phyloP scores from a whole-genome alignment of 2,329 filamentous ascomycete species.

The Diplodia sapinea region DNA sequence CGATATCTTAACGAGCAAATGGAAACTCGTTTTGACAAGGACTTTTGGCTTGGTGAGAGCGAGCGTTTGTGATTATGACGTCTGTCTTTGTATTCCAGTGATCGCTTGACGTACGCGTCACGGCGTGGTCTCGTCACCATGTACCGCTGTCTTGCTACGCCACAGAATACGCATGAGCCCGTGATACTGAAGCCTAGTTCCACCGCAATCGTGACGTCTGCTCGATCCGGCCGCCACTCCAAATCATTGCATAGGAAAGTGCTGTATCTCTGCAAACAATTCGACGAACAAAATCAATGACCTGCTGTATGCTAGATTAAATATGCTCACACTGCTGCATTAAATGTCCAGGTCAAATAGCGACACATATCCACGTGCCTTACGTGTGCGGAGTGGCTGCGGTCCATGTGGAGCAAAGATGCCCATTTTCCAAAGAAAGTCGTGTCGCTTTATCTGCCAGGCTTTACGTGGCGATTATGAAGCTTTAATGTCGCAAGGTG shows the following conservation, averaged over 20 bases:
- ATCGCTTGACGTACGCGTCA: neutral
- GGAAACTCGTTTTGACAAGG: neutral
- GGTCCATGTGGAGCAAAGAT: too few relatives aligned
- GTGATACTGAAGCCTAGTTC: neutral
- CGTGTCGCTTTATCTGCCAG: too few relatives aligned
- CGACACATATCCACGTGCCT: too few relatives aligned
- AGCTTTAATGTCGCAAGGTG: too few relatives aligned
- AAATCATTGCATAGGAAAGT: neutral
- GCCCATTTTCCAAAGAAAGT: too few relatives aligned
- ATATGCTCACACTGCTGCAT: too few relatives aligned
- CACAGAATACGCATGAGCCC: neutral
- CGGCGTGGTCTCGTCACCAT: too few relatives aligned
- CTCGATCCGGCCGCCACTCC: neutral
- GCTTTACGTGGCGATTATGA: too few relatives aligned
- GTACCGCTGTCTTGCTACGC: neutral
- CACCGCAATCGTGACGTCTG: neutral
- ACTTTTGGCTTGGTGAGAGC: neutral
- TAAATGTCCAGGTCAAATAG: too few relatives aligned
- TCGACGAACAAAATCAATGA: neutral
- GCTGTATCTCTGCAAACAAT: neutral
- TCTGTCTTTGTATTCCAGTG: neutral
- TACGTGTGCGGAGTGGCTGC: too few relatives aligned
- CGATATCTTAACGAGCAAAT: neutral
- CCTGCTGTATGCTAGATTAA: too few relatives aligned
- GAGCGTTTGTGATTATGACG: neutral